A percentile compares a stretch with the other conserved stretches of the same genome.
These are phyloP conservation scores for Phaeotremella fagi DNA, from an alignment of 768 basidiomycete genomes.

Conservation along the genomic window DNA sequence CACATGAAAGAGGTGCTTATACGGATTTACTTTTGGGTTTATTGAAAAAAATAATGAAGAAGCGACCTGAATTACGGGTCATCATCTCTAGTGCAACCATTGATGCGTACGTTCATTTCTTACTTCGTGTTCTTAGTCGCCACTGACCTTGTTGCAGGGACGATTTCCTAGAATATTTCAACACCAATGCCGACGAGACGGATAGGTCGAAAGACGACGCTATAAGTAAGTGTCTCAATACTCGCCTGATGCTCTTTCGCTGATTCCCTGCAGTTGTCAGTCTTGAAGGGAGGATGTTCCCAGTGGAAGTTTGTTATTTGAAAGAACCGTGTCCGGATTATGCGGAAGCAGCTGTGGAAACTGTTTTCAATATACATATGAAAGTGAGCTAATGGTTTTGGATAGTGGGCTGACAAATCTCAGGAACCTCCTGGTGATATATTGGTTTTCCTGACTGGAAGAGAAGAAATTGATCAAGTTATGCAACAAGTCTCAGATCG, in stretches of 20 bases:
- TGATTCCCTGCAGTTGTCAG: conserved; percentile 57
- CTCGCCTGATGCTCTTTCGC: background rate
- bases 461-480: conserved; percentile 92
- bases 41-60: conserved; percentile 88
- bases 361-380: conserved; percentile 89
- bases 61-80: conserved; percentile 80
- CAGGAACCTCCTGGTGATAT: conserved; percentile 84
- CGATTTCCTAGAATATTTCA: conserved; percentile 84
- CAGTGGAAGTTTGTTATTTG: conserved; percentile 85
- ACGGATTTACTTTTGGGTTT: conserved; percentile 88
- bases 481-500: conserved; percentile 74
- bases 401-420: background rate
- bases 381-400: conserved; percentile 55
- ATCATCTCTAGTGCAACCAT: conserved; percentile 96
- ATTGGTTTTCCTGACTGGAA: conserved; percentile 86
- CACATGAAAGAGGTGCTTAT: conserved; percentile 92
- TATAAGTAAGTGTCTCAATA: conserved; percentile 49
- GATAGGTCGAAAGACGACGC: conserved; percentile 58
- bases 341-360: conserved; percentile 79
- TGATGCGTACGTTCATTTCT: conserved; percentile 58
- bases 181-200: conserved; percentile 54
- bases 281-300: conserved; percentile 89
- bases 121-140: background rate
- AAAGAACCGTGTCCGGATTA: conserved; percentile 73
- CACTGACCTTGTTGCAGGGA: conserved; percentile 47